Conservation (phyloP, 805 yeast genomes). For the Starmera amethionina region DNA sequence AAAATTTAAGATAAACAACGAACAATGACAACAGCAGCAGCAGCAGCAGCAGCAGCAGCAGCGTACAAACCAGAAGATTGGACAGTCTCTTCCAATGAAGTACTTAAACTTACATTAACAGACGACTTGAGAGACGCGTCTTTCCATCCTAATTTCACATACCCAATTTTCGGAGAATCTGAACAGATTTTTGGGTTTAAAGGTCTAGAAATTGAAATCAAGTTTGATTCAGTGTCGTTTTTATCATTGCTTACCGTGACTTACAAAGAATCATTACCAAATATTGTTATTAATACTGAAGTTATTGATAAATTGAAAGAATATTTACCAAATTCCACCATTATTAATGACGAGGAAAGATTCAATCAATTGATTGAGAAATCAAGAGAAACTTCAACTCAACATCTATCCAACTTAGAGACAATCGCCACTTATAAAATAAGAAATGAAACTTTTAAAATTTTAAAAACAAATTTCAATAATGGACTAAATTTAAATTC, state of each 20-base stretch:
- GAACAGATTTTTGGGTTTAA: conserved; percentile 84
- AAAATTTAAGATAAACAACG: too few relatives aligned
- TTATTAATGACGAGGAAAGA: conserved; percentile 49
- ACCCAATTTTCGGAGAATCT: conserved; percentile 87
- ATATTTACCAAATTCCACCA: conserved; percentile 51
- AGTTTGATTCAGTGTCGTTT: conserved; percentile 68
- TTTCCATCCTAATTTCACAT: conserved; percentile 76
- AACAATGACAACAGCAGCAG: neutral
- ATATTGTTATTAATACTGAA: conserved; percentile 36
- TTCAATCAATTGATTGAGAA: conserved; percentile 53
- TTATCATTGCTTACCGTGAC: conserved; percentile 60
- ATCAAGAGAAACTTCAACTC: conserved; percentile 30
- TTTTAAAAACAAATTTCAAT: conserved; percentile 34
- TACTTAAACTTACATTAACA: conserved; percentile 48
- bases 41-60: neutral
- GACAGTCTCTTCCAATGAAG: conserved; percentile 68
- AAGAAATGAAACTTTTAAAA: conserved; percentile 32
- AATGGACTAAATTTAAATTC: conserved; percentile 29
- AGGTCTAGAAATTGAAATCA: conserved; percentile 52
- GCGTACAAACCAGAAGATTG: conserved; percentile 58
- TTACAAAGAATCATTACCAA: conserved; percentile 44
- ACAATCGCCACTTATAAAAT: conserved; percentile 23
- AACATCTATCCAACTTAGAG: conserved; percentile 27
- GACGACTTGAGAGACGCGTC: conserved; percentile 48
- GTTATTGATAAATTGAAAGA: conserved; percentile 44